Conservation (phyloP, 495 filamentous ascomycete genomes). For the Lasiosphaeria ovina region DNA sequence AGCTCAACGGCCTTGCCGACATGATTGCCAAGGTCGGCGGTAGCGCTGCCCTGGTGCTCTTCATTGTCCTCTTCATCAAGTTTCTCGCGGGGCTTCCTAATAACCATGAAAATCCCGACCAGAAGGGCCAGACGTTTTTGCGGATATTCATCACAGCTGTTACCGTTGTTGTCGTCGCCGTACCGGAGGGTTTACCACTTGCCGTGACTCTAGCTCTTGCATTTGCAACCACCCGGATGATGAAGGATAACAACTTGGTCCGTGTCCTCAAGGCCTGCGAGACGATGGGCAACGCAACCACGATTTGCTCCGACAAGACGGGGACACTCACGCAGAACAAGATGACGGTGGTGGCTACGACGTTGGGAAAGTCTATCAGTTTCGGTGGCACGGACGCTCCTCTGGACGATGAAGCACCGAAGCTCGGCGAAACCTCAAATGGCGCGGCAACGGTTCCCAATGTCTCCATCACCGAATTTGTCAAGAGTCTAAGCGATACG, state of each 20-base stretch:
- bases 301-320: conserved; percentile 95
- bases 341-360: conserved; percentile 83
- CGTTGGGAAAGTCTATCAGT: conserved; percentile 63
- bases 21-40: conserved; percentile 89
- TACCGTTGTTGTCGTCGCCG: conserved; percentile 96
- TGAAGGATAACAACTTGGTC: conserved; percentile 93
- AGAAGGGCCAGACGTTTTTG: conserved; percentile 86
- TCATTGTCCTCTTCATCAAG: conserved; percentile 86
- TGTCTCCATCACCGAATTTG: conserved; percentile 28
- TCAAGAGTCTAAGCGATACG: conserved; percentile 50
- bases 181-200: conserved; percentile 88
- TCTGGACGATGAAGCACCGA: conserved; percentile 20
- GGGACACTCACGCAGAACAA: conserved; percentile 93
- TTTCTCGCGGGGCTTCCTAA: conserved; percentile 67
- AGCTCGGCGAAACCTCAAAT: conserved; percentile 8
- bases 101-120: conserved; percentile 51
- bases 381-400: conserved; percentile 53
- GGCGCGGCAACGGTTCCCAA: conserved; percentile 40
- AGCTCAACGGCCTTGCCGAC: conserved; percentile 83
- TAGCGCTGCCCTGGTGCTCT: conserved; percentile 77
- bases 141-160: conserved; percentile 94
- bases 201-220: conserved; percentile 94
- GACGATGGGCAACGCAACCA: conserved; percentile 96
- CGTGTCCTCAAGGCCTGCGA: conserved; percentile 88
- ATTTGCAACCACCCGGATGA: conserved; percentile 92